Conservation (phyloP, 2,329 filamentous ascomycete genomes). For the Sclerotinia nivalis region DNA sequence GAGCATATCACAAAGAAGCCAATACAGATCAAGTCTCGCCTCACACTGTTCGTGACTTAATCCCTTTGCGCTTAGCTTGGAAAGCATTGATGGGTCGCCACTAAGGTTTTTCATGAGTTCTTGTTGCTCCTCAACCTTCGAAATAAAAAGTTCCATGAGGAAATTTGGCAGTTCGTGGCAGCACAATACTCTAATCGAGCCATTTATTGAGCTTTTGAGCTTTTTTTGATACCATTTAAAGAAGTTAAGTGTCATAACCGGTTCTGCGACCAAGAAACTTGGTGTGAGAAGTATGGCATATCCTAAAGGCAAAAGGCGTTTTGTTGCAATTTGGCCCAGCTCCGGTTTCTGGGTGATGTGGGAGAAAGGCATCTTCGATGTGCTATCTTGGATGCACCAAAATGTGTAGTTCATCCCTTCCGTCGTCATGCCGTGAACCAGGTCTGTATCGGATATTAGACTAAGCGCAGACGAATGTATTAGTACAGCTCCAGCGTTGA, state of each 20-base stretch:
- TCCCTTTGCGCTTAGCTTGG: slow-evolving; percentile 31
- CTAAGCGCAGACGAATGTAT: slow-evolving; percentile 36
- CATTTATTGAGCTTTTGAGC: slow-evolving; percentile 26
- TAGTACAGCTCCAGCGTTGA: slow-evolving; percentile 31
- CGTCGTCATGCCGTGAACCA: slow-evolving; percentile 19
- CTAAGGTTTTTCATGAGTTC: slow-evolving; percentile 29
- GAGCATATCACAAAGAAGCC: slow-evolving; percentile 27
- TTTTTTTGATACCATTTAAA: slow-evolving; percentile 46
- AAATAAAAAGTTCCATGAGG: slow-evolving; percentile 37
- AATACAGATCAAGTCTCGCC: slow-evolving; percentile 32
- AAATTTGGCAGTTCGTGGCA: slow-evolving; percentile 37
- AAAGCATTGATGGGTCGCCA: slow-evolving; percentile 35
- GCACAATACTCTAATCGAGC: slow-evolving; percentile 31
- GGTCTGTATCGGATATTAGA: slow-evolving; percentile 31
- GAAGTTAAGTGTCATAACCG: slow-evolving; percentile 44
- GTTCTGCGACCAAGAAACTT: slow-evolving; percentile 52
- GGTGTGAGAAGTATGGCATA: slow-evolving; percentile 51
- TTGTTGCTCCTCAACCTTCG: slow-evolving; percentile 37
- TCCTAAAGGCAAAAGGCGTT: slow-evolving; percentile 49
- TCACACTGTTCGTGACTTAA: slow-evolving; percentile 35
- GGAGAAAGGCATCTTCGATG: slow-evolving; percentile 35
- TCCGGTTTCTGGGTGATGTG: slow-evolving; percentile 22
- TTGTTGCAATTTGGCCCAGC: slow-evolving; percentile 44
- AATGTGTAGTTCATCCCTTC: slow-evolving; percentile 27
- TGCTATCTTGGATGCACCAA: slow-evolving; percentile 37